Evolutionary conservation across 169 alveolate genomes (phyloP).

Genomic region (Perkinsus marinus): DNA sequence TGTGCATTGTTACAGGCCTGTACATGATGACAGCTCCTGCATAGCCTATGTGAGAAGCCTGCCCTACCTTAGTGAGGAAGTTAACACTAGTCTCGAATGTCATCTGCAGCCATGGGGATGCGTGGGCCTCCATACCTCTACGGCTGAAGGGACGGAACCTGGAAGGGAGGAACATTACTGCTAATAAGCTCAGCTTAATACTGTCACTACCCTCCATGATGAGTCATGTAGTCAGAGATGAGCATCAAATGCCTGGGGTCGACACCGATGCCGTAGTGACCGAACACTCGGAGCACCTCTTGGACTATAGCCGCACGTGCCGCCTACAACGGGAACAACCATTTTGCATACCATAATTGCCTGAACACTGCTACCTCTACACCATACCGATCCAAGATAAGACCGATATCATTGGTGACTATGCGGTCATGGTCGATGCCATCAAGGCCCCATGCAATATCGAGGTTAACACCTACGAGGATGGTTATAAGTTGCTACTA

Average conservation of each 20-base stretch:
- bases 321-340: constrained; percentile 46
- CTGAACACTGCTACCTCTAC: constrained; percentile 49
- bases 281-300: constrained; percentile 84
- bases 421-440: constrained; percentile 68
- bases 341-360: not conserved
- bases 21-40: not conserved
- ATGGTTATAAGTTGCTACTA: too few species aligned
- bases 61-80: constrained; percentile 64
- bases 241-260: constrained; percentile 87
- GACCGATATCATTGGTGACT: constrained; percentile 79
- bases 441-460: constrained; percentile 33
- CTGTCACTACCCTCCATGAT: constrained; percentile 61
- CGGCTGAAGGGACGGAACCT: not conserved
- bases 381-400: constrained; percentile 84
- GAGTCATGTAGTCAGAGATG: constrained; percentile 92
- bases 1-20: not conserved
- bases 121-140: constrained; percentile 65
- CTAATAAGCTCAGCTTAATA: too few species aligned
- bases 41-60: not conserved
- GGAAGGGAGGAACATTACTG: not conserved
- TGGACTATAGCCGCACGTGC: constrained; percentile 83
- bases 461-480: constrained; percentile 44
- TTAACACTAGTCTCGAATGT: constrained; percentile 89
- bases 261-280: constrained; percentile 88
- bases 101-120: constrained; percentile 89